Percentiles rank a stretch among this genome's conserved stretches.
Evolutionary conservation across 208 protist genomes (phyloP).

Genomic region (Wallacemonas collosoma): DNA sequence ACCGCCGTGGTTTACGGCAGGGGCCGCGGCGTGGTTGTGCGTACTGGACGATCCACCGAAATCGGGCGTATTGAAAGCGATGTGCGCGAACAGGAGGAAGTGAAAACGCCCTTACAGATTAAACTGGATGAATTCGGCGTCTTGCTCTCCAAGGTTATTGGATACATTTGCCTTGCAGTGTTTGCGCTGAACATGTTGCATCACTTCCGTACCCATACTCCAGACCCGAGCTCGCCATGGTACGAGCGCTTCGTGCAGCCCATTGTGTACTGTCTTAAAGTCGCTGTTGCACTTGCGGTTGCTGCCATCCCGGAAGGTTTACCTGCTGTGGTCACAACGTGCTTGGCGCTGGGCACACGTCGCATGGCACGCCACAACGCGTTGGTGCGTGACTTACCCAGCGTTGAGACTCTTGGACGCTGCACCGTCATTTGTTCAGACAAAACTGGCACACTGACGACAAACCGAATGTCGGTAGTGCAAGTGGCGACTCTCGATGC

Average conservation of each 20-base stretch:
- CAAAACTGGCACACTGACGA: conserved; percentile 99
- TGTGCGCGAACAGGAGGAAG: conserved; percentile 84
- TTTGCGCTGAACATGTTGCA: conserved; percentile 93
- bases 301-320: conserved; percentile 99
- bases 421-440: conserved; percentile 98
- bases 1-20: conserved; percentile 93
- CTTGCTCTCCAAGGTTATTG: conserved; percentile 91
- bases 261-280: conserved; percentile 93
- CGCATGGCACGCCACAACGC: conserved; percentile 97
- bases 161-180: conserved; percentile 85
- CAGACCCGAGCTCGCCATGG: conserved; percentile 40
- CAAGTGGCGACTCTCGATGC: conserved; percentile 52
- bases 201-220: conserved; percentile 80
- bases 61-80: conserved; percentile 94
- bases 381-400: conserved; percentile 94
- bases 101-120: conserved; percentile 94
- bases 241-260: conserved; percentile 71
- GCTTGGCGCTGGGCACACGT: conserved; percentile 94
- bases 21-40: conserved; percentile 92
- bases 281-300: conserved; percentile 97
- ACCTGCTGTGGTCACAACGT: conserved; percentile 96
- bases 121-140: conserved; percentile 97
- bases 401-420: conserved; percentile 98
- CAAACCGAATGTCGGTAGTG: conserved; percentile 97
- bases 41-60: conserved; percentile 92